Base-by-base conservation (phyloP, 1,139 yeast genomes). In the Meyerozyma athensensis region DNA sequence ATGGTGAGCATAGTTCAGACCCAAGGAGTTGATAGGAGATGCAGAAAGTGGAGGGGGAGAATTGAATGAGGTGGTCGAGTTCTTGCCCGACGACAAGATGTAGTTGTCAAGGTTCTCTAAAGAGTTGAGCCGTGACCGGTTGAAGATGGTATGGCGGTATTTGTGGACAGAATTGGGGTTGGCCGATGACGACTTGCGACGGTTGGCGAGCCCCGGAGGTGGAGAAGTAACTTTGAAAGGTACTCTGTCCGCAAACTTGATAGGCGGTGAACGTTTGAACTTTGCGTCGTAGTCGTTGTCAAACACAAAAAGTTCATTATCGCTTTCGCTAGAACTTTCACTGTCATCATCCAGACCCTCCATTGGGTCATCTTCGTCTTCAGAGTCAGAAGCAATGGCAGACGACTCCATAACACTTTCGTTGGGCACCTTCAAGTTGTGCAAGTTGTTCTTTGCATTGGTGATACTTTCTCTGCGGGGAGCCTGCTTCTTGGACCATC, bases 401-500 rank as follows among this genome's bases (percentile, higher is more conserved):
- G 54, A 54, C 35, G 53, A 49, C 35, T 45, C 45, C 20, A 40
- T 38, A 13, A 48, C 35, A 2, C 39, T 46, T 43, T 68, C 74
- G 36, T 48, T 52, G 39, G 81, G 81, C 6, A 77, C 52, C 41
- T 61, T 66, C 19, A 70, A 48, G 46, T 65, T 67, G 52, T 75
- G 80, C 32, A 69, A 55, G 46, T 73, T 77, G 19, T 65, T 58
- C 33, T 56, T 57, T 24, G 65, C 58, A 46, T 65, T 70, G 19
- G 83, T 74, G 37, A 80, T 79, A 19, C 81, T 72, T 47, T 77
- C 82, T 43, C 86, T 62, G 50, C 81, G 54, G 31, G 43, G 43
- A 41, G 50, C 46, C 43, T 58, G 52, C 49, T 68, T 58, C 58
- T 72, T 63, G 51, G 76, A 55, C 74, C 74, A 68, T 22, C 74